Conservation (phyloP, 2,329 filamentous ascomycete genomes). For the Fusarium sp. region DNA sequence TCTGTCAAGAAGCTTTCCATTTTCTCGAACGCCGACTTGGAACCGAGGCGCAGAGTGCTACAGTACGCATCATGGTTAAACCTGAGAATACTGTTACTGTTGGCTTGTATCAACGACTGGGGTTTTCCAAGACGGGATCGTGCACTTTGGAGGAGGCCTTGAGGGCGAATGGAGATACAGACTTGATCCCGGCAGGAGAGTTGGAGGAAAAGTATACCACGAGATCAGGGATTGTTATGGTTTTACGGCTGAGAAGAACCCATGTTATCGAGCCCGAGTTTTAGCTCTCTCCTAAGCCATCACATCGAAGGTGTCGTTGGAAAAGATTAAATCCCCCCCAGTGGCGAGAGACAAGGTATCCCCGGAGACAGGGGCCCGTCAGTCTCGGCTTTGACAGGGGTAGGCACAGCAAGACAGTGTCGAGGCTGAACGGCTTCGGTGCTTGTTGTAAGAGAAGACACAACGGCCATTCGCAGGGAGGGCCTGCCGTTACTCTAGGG, state of each 20-base stretch:
- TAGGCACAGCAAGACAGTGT: no score
- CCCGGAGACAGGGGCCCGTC: accelerated
- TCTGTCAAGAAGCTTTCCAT: background rate
- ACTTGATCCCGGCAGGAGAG: background rate
- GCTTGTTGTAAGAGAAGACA: no score
- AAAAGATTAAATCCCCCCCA: no score
- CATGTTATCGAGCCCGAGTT: background rate
- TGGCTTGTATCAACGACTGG: background rate
- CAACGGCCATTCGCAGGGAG: no score
- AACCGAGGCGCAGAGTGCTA: background rate
- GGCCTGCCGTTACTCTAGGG: no score
- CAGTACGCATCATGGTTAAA: background rate
- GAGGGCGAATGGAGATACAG: background rate
- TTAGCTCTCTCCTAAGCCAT: background rate
- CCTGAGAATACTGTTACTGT: background rate
- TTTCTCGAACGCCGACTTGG: background rate
- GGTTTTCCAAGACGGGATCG: background rate
- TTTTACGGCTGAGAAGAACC: background rate
- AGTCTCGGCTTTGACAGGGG: no score
- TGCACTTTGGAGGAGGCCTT: background rate
- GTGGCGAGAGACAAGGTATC: no score
- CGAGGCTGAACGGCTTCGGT: no score
- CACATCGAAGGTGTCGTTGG: no score
- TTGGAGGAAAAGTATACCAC: background rate
- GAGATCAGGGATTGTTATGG: background rate